A percentile compares a stretch with the other conserved stretches of the same genome.
Conservation (phyloP, 2,329 filamentous ascomycete genomes). For the Colletotrichum sublineola region DNA sequence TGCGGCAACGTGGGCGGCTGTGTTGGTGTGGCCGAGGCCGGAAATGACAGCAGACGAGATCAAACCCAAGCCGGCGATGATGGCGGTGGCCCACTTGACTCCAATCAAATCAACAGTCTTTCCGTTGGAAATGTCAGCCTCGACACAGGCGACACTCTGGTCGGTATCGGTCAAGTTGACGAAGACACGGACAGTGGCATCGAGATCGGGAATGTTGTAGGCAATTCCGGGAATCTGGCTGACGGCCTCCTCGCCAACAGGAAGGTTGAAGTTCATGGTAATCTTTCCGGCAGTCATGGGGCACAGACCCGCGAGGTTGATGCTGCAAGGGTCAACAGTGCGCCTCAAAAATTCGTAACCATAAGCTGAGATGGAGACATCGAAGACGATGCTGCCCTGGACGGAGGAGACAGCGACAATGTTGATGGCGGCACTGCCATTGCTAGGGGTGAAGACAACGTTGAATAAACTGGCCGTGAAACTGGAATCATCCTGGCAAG, state of each 20-base stretch:
- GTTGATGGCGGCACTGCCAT: constrained; percentile 79
- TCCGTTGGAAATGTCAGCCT: constrained; percentile 89
- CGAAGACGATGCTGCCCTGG: constrained; percentile 83
- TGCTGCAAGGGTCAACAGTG: constrained; percentile 81
- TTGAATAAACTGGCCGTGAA: constrained; percentile 93
- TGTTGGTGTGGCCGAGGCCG: constrained; percentile 91
- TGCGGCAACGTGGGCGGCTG: constrained; percentile 92
- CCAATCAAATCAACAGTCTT: constrained; percentile 91
- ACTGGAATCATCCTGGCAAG: constrained; percentile 85
- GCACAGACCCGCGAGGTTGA: constrained; percentile 81
- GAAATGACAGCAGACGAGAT: constrained; percentile 90
- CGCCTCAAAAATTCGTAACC: constrained; percentile 79
- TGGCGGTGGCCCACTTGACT: constrained; percentile 90
- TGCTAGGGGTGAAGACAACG: constrained; percentile 82
- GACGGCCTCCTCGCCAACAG: constrained; percentile 69
- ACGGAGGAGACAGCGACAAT: constrained; percentile 87
- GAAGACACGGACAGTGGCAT: constrained; percentile 84
- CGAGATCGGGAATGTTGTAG: constrained; percentile 90
- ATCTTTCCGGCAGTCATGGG: constrained; percentile 91
- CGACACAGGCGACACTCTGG: constrained; percentile 83
- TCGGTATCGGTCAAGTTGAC: constrained; percentile 78
- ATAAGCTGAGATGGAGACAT: constrained; percentile 83
- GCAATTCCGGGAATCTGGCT: constrained; percentile 83
- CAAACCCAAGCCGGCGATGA: constrained; percentile 87
- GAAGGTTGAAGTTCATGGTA: constrained; percentile 79